phyloP scores from a whole-genome alignment of 106 monocot species.

The Agapanthus africanus region DNA sequence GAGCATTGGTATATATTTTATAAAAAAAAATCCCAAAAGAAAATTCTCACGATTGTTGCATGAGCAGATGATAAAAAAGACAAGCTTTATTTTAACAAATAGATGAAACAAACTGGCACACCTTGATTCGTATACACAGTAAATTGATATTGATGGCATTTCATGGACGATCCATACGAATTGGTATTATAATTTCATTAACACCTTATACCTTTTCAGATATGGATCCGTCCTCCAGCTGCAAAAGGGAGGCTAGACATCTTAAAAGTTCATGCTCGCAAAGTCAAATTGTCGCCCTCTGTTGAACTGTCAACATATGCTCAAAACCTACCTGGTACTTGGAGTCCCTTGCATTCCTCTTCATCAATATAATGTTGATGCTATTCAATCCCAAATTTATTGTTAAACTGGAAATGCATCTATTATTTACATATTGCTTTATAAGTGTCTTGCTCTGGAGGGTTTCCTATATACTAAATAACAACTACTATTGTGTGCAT shows the following conservation, averaged over 20 bases:
- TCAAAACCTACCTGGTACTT: slow-evolving; percentile 75
- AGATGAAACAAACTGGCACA: neutral
- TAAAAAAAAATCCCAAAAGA: neutral
- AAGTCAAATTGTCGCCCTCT: slow-evolving; percentile 69
- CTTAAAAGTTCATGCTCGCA: slow-evolving; percentile 75
- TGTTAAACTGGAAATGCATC: neutral
- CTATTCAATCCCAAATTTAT: neutral
- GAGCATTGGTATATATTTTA: neutral
- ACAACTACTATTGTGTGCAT: too few relatives aligned
- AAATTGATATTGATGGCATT: neutral
- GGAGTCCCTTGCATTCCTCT: neutral
- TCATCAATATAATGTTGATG: neutral
- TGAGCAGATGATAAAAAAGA: neutral
- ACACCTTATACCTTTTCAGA: slow-evolving; percentile 24
- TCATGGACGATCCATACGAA: neutral
- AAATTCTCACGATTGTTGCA: neutral
- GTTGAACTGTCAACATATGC: slow-evolving; percentile 77
- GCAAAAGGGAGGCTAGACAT: slow-evolving; percentile 71
- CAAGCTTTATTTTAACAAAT: neutral
- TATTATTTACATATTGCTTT: neutral
- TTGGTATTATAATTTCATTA: neutral
- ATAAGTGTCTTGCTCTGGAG: neutral
- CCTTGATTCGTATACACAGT: neutral
- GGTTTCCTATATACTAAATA: neutral
- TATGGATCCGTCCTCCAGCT: slow-evolving; percentile 70